A percentile compares a stretch with the other conserved stretches of the same genome.
These are phyloP conservation scores for Cercospora zeae-maydis DNA, from an alignment of 2,329 filamentous ascomycete species.

Conservation along the genomic window DNA sequence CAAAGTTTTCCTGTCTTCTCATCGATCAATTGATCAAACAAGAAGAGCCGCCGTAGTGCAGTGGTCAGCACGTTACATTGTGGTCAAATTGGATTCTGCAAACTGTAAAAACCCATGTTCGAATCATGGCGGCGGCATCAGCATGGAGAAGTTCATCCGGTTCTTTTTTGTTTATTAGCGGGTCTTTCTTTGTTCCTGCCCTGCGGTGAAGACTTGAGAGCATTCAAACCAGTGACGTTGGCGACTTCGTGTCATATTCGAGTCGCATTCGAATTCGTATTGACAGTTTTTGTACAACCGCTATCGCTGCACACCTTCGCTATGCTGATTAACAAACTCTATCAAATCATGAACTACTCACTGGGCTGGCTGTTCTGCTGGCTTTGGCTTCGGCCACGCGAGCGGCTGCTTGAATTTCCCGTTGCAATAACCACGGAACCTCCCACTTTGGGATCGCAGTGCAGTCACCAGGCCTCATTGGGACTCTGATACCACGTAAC, in stretches of 20 bases:
- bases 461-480: constrained; percentile 22
- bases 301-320: neutral
- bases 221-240: neutral
- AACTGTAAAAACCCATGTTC: constrained; percentile 12
- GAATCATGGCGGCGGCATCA: constrained; percentile 5
- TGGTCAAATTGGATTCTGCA: neutral
- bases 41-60: constrained; percentile 11
- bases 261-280: neutral
- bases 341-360: neutral
- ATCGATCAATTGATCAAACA: neutral
- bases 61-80: constrained; percentile 16
- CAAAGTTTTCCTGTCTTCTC: neutral
- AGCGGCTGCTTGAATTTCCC: neutral
- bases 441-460: constrained; percentile 3
- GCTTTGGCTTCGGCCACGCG: neutral
- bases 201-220: neutral
- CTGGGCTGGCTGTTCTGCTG: neutral
- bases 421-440: neutral
- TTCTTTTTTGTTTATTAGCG: neutral
- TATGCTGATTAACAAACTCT: neutral
- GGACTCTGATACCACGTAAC: constrained; percentile 26
- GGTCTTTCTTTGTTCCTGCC: neutral
- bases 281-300: neutral
- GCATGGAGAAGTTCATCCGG: neutral
- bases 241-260: neutral